Evolutionary conservation across 352 stramenopile genomes (phyloP), one percentile per base, ranked within the genome.

Genomic region (Pythium apleroticum): DNA sequence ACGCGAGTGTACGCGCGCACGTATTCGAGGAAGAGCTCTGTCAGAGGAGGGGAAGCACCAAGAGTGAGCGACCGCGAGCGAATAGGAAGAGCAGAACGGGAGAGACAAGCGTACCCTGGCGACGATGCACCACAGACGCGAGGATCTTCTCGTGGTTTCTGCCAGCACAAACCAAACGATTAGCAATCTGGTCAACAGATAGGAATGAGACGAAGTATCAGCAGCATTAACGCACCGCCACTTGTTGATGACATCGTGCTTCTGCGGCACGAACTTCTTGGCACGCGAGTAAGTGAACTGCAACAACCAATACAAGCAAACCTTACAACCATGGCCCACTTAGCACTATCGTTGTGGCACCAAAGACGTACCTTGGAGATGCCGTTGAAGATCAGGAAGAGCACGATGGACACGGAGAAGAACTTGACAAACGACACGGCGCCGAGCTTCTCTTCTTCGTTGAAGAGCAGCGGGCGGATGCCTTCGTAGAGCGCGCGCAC

Each of bases 11-110:
- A 81, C 25, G 72, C 65, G 41, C 74, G 68, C 46, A 81, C 74
- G 39, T 81, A 81, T 41, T 78, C 69, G 57, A 79, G 67, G 60
- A 81, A 81, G 46, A 81, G 64, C 33, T 70, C 74, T 81, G 60
- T 3, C 17, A 24, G 17, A 41, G 39, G 39, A 20, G 60, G 15
- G 10, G 3, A 9, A 48, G 59, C 19, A 59, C 30, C 11, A 17
- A 5, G 12, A 4, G 25, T 57, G 12, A 58, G n/a, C 31, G 14
- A 48, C 14, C 8, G 9, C 12, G 5, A 41, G 49, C 8, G 15
- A 52, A 25, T 17, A n/a, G n/a, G n/a, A 9, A 49, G 28, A 4
- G 27, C 9, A 28, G 17, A 33, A n/a, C 43, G 52, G 20, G 5
- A 31, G 25, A 43, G 31, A 39, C 31, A n/a, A 22, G 57, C 61